Evolutionary conservation across 495 filamentous ascomycete genomes (phyloP), one percentile per base, ranked within the genome.

Genomic region (Aspergillus avenaceus): DNA sequence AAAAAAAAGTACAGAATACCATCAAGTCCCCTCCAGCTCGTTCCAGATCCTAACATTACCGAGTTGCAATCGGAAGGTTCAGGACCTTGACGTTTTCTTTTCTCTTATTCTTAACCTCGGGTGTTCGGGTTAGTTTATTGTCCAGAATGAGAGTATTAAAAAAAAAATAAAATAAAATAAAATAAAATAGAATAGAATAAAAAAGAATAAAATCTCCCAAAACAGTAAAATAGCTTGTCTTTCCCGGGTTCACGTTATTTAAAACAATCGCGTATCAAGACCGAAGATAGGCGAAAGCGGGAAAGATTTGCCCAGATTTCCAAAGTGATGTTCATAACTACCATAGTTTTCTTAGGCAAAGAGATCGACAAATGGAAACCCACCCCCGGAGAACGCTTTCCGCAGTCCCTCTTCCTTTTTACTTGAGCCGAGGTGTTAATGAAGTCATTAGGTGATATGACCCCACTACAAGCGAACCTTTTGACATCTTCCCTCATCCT

Each of bases 91-190:
- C 36, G 11, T 23, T 48, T 40, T 28, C 31, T 27, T 53, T 32
- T 26, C 46, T 52, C n/a, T n/a, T n/a, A n/a, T n/a, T n/a, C n/a
- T n/a, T n/a, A n/a, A 60, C 58, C 58, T 60, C 58, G 58, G 58
- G 53, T 52, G 21, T 45, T 60, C 58, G 58, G 58, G 50, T 42
- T 54, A 56, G 54, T 56, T 41, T 2, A 4, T 28, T 52, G 31
- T 22, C 44, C 37, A 23, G 5, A 19, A 25, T 29, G 25, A 22
- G 8, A 25, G 18, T 14, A 42, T 23, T 25, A 16, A 25, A 5
- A 12, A 42, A 13, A 7, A 26, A n/a, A 13, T 26, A 24, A 18
- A 16, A 36, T 2, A 36, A 36, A 36, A 16, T 3, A 18, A 36
- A 36, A 36, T 8, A 18, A 36, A 32, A 32, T 13, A 32, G 11